Evolutionary conservation across 1,284 basidiomycete species (phyloP), one percentile per base, ranked within the genome.

Genomic region (Ganoderma multipileum): DNA sequence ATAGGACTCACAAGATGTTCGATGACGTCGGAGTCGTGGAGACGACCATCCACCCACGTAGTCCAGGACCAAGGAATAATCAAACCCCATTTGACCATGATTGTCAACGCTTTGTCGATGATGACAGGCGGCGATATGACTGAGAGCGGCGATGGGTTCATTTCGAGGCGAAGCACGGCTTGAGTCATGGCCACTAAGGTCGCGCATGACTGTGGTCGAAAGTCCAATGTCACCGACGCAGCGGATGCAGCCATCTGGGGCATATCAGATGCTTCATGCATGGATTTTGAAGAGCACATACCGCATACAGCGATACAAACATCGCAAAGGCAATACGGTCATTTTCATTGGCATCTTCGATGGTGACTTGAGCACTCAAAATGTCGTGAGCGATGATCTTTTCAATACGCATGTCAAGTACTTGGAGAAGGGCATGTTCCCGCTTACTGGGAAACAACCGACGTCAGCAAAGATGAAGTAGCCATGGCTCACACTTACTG

Each of bases 31-130:
- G 83, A 80, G 57, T 86, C 78, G 30, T 83, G 81, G 41, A 81
- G 75, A 41, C 86, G 82, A 64, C 82, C 79, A 74, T 92, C 90
- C 55, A 79, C 76, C 89, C 90, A 92, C 11, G 83, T 77, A n/a
- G 75, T 76, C 91, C 91, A 93, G 67, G 82, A 82, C 90, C 91
- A 92, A 2, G 84, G 82, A 3, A 90, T 75, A 5, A 83, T 78
- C 18, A 81, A 69, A 38, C 87, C 86, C 86, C 87, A 91, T 68
- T 79, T 79, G 11, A 90, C 64, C 18, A 92, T 75, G 33, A 91
- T 80, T 3, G 59, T 77, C 65, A 85, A 84, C 2, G 89, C 76
- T 38, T 75, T 67, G 76, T 89, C 86, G 3, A 86, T 18, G 3
- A 38, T 20, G 30, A 76, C 73, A 18, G 77, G 71, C 2, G 83